These are phyloP conservation scores for Antitrichia curtipendula DNA, from an alignment of 225 moss, liverwort and hornwort species.

Conservation along the genomic window DNA sequence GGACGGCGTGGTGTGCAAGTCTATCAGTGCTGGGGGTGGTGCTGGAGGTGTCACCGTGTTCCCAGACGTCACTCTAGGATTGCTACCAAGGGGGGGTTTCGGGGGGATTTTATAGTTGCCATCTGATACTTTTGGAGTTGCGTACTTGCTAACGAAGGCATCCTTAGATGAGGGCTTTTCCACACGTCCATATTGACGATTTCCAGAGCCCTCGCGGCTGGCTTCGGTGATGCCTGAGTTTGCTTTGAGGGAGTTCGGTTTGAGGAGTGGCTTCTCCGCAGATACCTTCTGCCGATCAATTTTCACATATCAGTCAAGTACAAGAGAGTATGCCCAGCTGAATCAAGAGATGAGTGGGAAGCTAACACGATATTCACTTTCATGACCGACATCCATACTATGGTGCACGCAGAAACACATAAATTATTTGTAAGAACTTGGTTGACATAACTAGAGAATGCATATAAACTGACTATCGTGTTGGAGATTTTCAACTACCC, in stretches of 20 bases:
- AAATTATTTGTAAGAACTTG: not conserved
- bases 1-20: constrained; percentile 27
- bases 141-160: constrained; percentile 69
- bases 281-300: constrained; percentile 27
- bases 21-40: constrained; percentile 23
- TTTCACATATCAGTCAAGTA: not conserved
- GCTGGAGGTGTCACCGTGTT: not conserved
- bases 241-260: constrained; percentile 6
- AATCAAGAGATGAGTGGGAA: not conserved
- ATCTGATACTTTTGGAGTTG: constrained; percentile 21
- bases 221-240: constrained; percentile 8
- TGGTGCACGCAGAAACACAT: not conserved
- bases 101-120: constrained; percentile 1
- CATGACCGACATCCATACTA: not conserved
- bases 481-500: not conserved
- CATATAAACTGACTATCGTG: not conserved
- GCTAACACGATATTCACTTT: not conserved
- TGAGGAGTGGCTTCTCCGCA: constrained; percentile 22
- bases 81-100: constrained; percentile 10
- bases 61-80: constrained; percentile 8
- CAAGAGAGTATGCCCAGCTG: not conserved
- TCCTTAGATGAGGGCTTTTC: constrained; percentile 50
- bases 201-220: constrained; percentile 20
- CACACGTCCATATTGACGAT: constrained; percentile 19
- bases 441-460: not conserved